phyloP scores from a whole-genome alignment of 805 yeast genomes.

The Cyberlindnera sargentensis region DNA sequence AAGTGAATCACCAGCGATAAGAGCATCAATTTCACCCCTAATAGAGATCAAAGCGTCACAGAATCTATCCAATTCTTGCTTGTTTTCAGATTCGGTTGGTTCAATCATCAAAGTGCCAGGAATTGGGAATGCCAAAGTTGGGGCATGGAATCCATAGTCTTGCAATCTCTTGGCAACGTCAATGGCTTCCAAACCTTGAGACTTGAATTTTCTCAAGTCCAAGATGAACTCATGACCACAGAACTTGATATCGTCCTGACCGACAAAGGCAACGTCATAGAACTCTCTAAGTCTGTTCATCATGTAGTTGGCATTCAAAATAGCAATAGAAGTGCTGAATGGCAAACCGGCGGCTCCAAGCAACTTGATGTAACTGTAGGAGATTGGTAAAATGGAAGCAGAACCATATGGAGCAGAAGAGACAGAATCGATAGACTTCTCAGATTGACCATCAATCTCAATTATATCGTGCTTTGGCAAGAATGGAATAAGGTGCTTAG shows the following conservation, averaged over 20 bases:
- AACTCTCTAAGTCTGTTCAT: constrained; percentile 64
- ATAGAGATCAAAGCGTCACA: constrained; percentile 81
- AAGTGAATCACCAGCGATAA: constrained; percentile 55
- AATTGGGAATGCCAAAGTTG: constrained; percentile 98
- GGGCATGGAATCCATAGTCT: constrained; percentile 98
- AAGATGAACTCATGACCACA: constrained; percentile 97
- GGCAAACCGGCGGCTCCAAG: constrained; percentile 84
- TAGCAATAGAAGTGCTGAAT: constrained; percentile 82
- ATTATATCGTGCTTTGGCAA: constrained; percentile 74
- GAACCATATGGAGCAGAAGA: constrained; percentile 95
- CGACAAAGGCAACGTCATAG: constrained; percentile 72
- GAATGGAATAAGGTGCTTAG: constrained; percentile 67
- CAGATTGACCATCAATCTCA: constrained; percentile 33
- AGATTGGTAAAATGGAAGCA: constrained; percentile 86
- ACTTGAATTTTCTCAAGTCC: constrained; percentile 81
- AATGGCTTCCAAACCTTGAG: constrained; percentile 80
- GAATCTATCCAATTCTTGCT: constrained; percentile 84
- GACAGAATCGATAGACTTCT: constrained; percentile 63
- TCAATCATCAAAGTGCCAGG: constrained; percentile 97
- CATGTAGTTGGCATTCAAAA: constrained; percentile 95
- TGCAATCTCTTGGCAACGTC: constrained; percentile 96
- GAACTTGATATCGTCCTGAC: constrained; percentile 51
- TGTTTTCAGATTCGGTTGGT: constrained; percentile 93
- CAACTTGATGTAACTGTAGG: constrained; percentile 92
- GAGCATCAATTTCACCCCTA: constrained; percentile 71